Conservation (phyloP, 768 basidiomycete species). For the Phallus indusiatus region DNA sequence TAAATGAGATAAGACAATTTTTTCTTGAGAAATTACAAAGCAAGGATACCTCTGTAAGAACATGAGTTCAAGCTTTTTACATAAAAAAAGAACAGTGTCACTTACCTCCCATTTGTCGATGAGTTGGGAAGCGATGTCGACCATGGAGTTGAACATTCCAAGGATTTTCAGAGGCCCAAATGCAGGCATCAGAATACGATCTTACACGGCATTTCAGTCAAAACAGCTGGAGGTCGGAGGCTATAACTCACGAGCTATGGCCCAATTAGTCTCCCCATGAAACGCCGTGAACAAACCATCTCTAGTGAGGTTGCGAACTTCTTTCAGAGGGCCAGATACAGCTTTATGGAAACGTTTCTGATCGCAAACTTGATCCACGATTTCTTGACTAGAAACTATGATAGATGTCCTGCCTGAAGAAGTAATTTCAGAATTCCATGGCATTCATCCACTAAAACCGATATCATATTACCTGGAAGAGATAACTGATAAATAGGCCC, state of each 20-base stretch:
- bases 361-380: slow-evolving; percentile 33
- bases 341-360: slow-evolving; percentile 34
- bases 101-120: slow-evolving; percentile 5
- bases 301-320: slow-evolving; percentile 28
- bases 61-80: not conserved
- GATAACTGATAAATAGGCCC: slow-evolving; percentile 34
- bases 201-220: slow-evolving; percentile 5
- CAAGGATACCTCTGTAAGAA: not conserved
- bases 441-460: not conserved
- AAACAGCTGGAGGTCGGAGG: not conserved
- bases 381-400: slow-evolving; percentile 26
- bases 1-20: slow-evolving; percentile 11
- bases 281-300: slow-evolving; percentile 36
- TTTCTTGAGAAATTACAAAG: not conserved
- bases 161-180: slow-evolving; percentile 34
- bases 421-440: not conserved
- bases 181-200: slow-evolving; percentile 31
- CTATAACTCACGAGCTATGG: slow-evolving; percentile 30
- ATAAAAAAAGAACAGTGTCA: not conserved
- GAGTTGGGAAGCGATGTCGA: slow-evolving; percentile 32
- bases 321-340: slow-evolving; percentile 23
- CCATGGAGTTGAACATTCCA: slow-evolving; percentile 40
- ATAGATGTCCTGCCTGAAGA: slow-evolving; percentile 19
- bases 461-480: slow-evolving; percentile 23
- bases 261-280: slow-evolving; percentile 37